These are phyloP conservation scores for Xylaria sp. DNA, from an alignment of 2,329 filamentous ascomycete species.

Conservation along the genomic window DNA sequence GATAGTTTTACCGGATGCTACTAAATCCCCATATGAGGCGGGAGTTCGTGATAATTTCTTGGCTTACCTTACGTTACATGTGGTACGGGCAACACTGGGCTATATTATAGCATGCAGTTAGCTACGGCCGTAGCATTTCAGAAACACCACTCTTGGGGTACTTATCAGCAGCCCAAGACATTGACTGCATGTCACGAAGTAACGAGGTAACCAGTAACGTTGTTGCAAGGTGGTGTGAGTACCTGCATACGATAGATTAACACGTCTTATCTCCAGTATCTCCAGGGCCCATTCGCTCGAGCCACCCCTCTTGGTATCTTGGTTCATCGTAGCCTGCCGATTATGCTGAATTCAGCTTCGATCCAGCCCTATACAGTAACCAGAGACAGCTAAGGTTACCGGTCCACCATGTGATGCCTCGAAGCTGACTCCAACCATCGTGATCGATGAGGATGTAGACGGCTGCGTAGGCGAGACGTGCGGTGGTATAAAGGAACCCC, in stretches of 20 bases:
- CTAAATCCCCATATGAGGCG: neutral
- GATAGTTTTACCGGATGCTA: slow-evolving; percentile 3
- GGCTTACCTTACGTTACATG: neutral
- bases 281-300: neutral
- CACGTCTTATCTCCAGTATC: neutral
- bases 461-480: slow-evolving; percentile 53
- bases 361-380: slow-evolving; percentile 37
- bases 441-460: slow-evolving; percentile 55
- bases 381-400: slow-evolving; percentile 55
- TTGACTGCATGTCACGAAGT: neutral
- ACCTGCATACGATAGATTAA: neutral
- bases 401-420: slow-evolving; percentile 55
- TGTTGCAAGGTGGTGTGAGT: neutral
- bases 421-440: slow-evolving; percentile 48
- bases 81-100: neutral
- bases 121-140: neutral
- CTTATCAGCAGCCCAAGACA: neutral
- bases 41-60: neutral
- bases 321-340: neutral
- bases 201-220: neutral
- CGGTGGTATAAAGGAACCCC: slow-evolving; percentile 54
- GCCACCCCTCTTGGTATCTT: neutral
- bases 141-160: neutral
- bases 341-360: slow-evolving; percentile 28
- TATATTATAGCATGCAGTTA: neutral